phyloP scores from a whole-genome alignment of 2,329 filamentous ascomycete genomes.

The Penicillium sp. region DNA sequence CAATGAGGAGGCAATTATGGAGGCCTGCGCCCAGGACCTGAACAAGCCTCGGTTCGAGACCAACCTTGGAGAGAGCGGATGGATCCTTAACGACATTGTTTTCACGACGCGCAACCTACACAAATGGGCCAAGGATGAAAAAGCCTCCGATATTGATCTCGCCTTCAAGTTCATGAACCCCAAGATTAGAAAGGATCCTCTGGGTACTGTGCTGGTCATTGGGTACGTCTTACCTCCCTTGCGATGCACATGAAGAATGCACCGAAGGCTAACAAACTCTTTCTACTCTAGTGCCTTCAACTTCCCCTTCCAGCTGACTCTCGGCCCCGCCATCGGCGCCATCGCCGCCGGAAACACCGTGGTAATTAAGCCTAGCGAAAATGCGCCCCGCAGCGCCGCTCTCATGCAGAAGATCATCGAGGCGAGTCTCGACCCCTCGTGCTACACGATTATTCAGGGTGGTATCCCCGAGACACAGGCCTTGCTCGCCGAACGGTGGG shows the following conservation, averaged over 20 bases:
- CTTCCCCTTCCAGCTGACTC: slow-evolving; percentile 78
- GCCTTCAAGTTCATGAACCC: slow-evolving; percentile 68
- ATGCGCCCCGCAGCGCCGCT: slow-evolving; percentile 70
- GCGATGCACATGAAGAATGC: not conserved
- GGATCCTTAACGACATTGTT: slow-evolving; percentile 76
- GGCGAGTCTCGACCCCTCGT: slow-evolving; percentile 70
- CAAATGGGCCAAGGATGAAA: slow-evolving; percentile 80
- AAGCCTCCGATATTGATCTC: slow-evolving; percentile 65
- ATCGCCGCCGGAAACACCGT: slow-evolving; percentile 90
- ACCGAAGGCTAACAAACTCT: slow-evolving; percentile 2
- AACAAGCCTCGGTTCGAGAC: slow-evolving; percentile 75
- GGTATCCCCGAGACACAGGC: slow-evolving; percentile 74
- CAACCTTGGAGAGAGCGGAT: slow-evolving; percentile 70
- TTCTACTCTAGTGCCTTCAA: slow-evolving; percentile 68
- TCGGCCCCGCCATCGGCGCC: slow-evolving; percentile 80
- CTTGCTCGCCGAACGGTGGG: slow-evolving; percentile 85
- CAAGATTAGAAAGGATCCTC: slow-evolving; percentile 78
- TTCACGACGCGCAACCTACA: slow-evolving; percentile 74
- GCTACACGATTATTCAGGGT: slow-evolving; percentile 78
- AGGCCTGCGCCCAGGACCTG: slow-evolving; percentile 75
- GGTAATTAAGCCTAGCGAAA: slow-evolving; percentile 87
- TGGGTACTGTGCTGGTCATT: slow-evolving; percentile 81
- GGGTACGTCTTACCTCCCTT: slow-evolving; percentile 50
- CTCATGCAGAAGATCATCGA: slow-evolving; percentile 76
- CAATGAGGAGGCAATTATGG: slow-evolving; percentile 67